A percentile compares a stretch with the other conserved stretches of the same genome.
Evolutionary conservation across 768 basidiomycete species (phyloP).

Genomic region (Macrocybe gigantea): DNA sequence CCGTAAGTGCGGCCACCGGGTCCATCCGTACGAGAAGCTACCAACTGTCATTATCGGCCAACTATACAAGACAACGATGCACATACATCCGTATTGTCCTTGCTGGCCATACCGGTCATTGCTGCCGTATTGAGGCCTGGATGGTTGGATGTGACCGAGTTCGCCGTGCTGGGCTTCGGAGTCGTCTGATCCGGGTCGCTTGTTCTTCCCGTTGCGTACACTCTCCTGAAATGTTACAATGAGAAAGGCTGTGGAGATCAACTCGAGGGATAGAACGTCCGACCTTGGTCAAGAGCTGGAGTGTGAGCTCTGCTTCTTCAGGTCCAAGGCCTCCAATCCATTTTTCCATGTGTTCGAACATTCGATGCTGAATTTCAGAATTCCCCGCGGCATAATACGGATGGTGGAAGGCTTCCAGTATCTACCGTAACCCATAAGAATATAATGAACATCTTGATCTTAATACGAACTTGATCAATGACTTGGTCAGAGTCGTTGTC

Average conservation of each 20-base stretch:
- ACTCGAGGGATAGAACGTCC: conserved; percentile 2
- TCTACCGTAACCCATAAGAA: conserved; percentile 19
- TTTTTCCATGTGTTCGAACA: conserved; percentile 50
- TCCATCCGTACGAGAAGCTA: conserved; percentile 13
- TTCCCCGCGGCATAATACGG: conserved; percentile 54
- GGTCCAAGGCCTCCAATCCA: conserved; percentile 46
- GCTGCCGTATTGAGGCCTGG: no score
- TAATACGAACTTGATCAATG: conserved; percentile 33
- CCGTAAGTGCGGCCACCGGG: conserved; percentile 21
- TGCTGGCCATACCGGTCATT: no score
- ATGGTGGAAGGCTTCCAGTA: conserved; percentile 65
- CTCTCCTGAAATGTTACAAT: conserved; percentile 32
- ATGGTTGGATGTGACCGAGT: no score
- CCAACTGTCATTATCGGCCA: no score
- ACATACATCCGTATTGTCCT: no score
- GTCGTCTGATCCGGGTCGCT: conserved; percentile 45
- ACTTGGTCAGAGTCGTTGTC: conserved; percentile 36
- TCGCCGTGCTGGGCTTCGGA: no score
- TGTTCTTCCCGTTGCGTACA: conserved; percentile 50
- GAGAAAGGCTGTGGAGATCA: neutral
- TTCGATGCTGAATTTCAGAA: conserved; percentile 51
- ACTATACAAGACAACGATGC: no score
- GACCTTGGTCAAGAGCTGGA: conserved; percentile 51
- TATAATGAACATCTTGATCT: neutral
- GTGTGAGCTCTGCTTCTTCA: conserved; percentile 36